Base-by-base conservation (phyloP, 208 protist genomes). In the Naegleria fowleri region DNA sequence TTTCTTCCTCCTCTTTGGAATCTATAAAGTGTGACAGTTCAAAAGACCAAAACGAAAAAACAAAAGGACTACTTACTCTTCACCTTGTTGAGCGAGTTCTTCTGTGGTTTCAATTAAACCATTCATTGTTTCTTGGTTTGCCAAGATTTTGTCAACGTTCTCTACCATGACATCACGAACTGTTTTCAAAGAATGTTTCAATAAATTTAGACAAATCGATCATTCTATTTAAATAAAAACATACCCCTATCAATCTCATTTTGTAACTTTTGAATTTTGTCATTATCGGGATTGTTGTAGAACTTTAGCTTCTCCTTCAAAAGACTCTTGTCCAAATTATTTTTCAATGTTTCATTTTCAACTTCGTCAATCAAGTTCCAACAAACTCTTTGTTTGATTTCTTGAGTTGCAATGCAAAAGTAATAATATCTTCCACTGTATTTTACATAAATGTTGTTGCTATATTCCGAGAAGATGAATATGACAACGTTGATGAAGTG, bases 281-380 rank as follows among this genome's bases (percentile, higher is more conserved):
- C 67, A 79, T 79, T 79, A 79, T 79, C 29, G 19, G 67, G 67
- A 79, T 79, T 36, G 29, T 79, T 79, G 25, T 79, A 79, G 29
- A 79, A 79, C n/a, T 79, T 79, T 36, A 79, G 6, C 29, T 79
- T 79, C 9, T 79, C 67, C 29, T 79, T 79, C 29, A 79, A 79
- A 36, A 36, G 67, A 36, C 6, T 36, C 9, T 36, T 79, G 9
- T 29, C 67, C 6, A 79, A 13, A 36, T 29, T 29, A 36, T 79
- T 79, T 33, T 79, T 79, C 29, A 79, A 79, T 29, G 67, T 79
- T 79, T 79, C 67, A 79, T 36, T 79, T 79, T 79, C 67, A 79
- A 79, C 67, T 79, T 79, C 67, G 36, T 79, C 67, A 7, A 79
- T 79, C 16, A 79, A 79, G n/a, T 33, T 79, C 67, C 67, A 79